Evolutionary conservation across 257 asterid genomes (phyloP).

Genomic region (Ballota nigra): DNA sequence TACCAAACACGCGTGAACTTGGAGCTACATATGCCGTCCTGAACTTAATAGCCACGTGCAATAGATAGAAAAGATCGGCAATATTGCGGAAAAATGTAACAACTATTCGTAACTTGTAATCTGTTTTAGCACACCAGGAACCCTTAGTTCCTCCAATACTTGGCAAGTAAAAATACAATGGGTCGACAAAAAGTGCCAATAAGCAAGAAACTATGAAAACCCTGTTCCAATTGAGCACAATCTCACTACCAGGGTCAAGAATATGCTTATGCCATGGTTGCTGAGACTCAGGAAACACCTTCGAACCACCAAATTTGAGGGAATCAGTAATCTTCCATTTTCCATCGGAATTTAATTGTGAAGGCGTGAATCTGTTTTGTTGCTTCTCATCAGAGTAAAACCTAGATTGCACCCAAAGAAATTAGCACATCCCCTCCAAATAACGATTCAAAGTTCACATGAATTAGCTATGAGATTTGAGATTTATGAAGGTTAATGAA

Average conservation of each 20-base stretch:
- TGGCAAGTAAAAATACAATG: slow-evolving; percentile 87
- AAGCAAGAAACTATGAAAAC: slow-evolving; percentile 82
- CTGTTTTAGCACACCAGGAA: slow-evolving; percentile 72
- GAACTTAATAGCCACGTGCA: slow-evolving; percentile 80
- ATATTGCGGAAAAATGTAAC: slow-evolving; percentile 82
- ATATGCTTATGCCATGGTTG: slow-evolving; percentile 60
- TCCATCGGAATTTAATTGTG: slow-evolving; percentile 40
- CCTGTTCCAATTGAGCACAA: slow-evolving; percentile 88
- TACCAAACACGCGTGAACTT: slow-evolving; percentile 87
- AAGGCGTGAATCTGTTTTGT: slow-evolving; percentile 30
- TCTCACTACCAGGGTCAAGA: slow-evolving; percentile 88
- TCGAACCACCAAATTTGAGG: slow-evolving; percentile 55
- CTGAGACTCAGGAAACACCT: slow-evolving; percentile 53
- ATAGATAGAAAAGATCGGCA: slow-evolving; percentile 80
- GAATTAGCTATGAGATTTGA: slow-evolving; percentile 4
- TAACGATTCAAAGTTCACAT: background rate
- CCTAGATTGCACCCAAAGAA: background rate
- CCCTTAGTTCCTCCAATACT: slow-evolving; percentile 54
- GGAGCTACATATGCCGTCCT: slow-evolving; percentile 95
- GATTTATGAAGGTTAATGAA: slow-evolving; percentile 15
- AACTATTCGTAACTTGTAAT: slow-evolving; percentile 65
- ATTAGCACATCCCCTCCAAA: background rate
- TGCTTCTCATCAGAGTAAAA: slow-evolving; percentile 68
- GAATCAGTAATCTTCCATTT: slow-evolving; percentile 43
- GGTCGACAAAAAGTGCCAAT: slow-evolving; percentile 82